Base-by-base conservation (phyloP, 2,329 filamentous ascomycete genomes). In the Fusarium domesticum region DNA sequence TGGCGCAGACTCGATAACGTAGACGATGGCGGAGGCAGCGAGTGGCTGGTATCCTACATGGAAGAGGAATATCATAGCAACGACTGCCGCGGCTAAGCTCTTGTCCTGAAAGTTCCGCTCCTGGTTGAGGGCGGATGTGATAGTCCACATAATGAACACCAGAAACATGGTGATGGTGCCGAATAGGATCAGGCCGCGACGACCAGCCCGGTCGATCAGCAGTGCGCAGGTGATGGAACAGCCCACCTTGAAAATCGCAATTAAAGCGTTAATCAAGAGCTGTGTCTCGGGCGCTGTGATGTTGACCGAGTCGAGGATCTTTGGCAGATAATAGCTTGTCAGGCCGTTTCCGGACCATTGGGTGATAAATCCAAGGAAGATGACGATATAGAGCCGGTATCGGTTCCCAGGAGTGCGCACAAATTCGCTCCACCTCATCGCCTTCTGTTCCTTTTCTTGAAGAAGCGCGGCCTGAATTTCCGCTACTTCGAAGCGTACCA, bases 271-370 rank as follows among this genome's bases (percentile, higher is more conserved):
- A 6, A 56, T 56, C 2, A 50, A 50, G 1, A 47, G 37, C 12
- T 53, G 53, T 0, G 48, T 39, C 10, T 35, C 45, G 0, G 53
- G 31, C 2, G 37, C 36, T 0, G 42, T 56, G 1, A 56, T 56
- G 0, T 51, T 51, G 2, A 56, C 49, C 1, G 46, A 39, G 2
- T 56, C 52, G 12, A 43, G 75, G 46, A 84, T 72, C 34, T 72
- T 69, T 35, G 78, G 77, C 45, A 81, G 76, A 58, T 85, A 85
- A 61, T 84, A 84, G 37, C 73, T 77, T 51, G 85, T 78, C 4
- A 85, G 66, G 8, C 77, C 80, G 56, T 84, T 85, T 28, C 82
- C 81, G 37, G 74, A 78, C 67, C 81, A 85, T 62, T 85, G 81
- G 0, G 78, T 82, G 51, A 84, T 81, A 46, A 84, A 64, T 45